Evolutionary conservation across 2,329 filamentous ascomycete genomes (phyloP).

Genomic region (Lasiodiplodia theobromae): DNA sequence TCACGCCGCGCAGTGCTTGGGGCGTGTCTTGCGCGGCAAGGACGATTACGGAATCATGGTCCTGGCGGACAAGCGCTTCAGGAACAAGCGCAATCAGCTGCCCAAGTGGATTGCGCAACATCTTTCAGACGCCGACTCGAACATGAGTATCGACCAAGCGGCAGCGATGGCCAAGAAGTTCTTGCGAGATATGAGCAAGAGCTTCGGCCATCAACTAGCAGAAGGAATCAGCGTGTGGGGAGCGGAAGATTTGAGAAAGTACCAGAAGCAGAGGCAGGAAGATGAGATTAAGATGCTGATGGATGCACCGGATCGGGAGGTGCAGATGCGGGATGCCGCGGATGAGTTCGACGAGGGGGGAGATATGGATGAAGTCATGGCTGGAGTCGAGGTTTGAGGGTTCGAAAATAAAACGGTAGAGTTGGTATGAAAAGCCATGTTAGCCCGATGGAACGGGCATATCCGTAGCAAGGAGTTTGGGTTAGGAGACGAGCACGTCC

Average conservation of each 20-base stretch:
- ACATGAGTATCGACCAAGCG: slow-evolving; percentile 94
- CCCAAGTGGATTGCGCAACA: slow-evolving; percentile 97
- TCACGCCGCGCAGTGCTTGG: slow-evolving; percentile 96
- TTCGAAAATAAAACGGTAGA: background rate
- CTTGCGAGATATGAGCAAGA: slow-evolving; percentile 88
- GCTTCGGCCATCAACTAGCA: slow-evolving; percentile 81
- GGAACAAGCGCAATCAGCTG: slow-evolving; percentile 87
- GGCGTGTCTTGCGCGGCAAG: slow-evolving; percentile 92
- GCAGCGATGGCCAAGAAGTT: slow-evolving; percentile 89
- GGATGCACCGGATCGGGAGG: slow-evolving; percentile 48
- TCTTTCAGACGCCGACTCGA: slow-evolving; percentile 82
- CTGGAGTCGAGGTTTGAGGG: slow-evolving; percentile 38
- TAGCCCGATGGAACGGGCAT: background rate
- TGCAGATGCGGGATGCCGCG: slow-evolving; percentile 41
- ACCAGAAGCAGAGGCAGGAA: slow-evolving; percentile 77
- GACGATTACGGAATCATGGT: slow-evolving; percentile 99
- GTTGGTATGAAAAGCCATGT: background rate
- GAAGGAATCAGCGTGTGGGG: slow-evolving; percentile 96
- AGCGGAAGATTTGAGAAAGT: slow-evolving; percentile 74
- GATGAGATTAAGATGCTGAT: slow-evolving; percentile 71
- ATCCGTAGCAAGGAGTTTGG: background rate
- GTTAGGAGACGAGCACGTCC: background rate
- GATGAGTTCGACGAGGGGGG: slow-evolving; percentile 44
- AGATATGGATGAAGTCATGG: slow-evolving; percentile 48
- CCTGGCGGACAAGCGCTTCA: slow-evolving; percentile 89